Base-by-base conservation (phyloP, 2,329 filamentous ascomycete species). In the Orbilia oligospora region DNA sequence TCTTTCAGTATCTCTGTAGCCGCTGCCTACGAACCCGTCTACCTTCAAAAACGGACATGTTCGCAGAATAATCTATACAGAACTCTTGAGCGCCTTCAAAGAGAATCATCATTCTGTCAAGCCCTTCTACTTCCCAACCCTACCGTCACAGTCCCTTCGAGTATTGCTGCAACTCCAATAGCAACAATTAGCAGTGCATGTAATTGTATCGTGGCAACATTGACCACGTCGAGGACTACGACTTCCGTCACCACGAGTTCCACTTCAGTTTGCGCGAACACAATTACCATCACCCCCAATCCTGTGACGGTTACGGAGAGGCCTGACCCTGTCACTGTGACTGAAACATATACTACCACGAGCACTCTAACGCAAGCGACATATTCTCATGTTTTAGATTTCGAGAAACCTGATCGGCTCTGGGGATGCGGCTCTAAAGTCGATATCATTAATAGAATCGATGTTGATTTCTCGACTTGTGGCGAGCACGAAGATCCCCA, bases 71-170 rank as follows among this genome's bases (percentile, higher is more conserved):
- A 75, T 33, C 30, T 75, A 22, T 67, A 67, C 24, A 46, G 71
- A 46, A 75, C 71, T 5, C 71, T 75, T 27, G 71, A 75, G 44
- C 71, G 71, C 1, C 64, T 75, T 46, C 63, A 75, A 18, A 61
- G 71, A 24, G 71, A 75, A 68, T 75, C 63, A 16, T 30, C 61
- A 30, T 75, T 75, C 30, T 75, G 71, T 18, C 22, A 44, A n/a
- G 51, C 53, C 12, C 63, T 75, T 36, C 71, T 75, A 12, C 33
- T 33, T 24, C 53, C 71, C 33, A 68, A 53, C n/a, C 71, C 71
- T 30, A 68, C 71, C 1, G 71, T 75, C n/a, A 68, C 63, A 10
- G 51, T 68, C 14, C 71, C 71, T 2, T 75, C 71, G 4, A 63
- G 63, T 30, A 75, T 75, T 5, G 14, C 71, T 22, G 63, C 71